Evolutionary conservation across 257 asterid genomes (phyloP).

Genomic region (Solanum virginianum): DNA sequence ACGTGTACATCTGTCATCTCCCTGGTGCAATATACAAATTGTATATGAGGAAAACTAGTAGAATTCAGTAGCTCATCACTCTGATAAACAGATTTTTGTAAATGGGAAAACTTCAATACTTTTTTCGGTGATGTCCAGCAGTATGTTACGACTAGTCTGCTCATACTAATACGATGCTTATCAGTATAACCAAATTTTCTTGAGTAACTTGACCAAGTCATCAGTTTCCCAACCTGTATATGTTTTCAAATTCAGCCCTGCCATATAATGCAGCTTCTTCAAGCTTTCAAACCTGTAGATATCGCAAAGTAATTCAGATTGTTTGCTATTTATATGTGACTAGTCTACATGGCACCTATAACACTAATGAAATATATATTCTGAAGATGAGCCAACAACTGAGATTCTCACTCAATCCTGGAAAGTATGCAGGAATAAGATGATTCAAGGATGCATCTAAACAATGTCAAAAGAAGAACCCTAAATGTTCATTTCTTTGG

Average conservation of each 20-base stretch:
- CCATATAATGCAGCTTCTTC: conserved; percentile 69
- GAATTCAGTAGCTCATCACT: not conserved
- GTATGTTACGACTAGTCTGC: not conserved
- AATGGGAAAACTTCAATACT: not conserved
- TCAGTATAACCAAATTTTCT: not conserved
- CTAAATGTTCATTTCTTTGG: not conserved
- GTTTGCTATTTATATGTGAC: not conserved
- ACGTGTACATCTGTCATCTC: not conserved
- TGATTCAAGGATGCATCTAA: not conserved
- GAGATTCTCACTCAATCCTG: not conserved
- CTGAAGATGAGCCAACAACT: not conserved
- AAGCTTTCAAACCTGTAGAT: conserved; percentile 45
- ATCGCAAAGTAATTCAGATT: not conserved
- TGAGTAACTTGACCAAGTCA: conserved; percentile 59
- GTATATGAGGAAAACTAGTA: not conserved
- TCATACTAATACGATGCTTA: not conserved
- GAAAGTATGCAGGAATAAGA: not conserved
- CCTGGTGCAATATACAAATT: not conserved
- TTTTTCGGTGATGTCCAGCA: not conserved
- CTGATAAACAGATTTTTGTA: not conserved
- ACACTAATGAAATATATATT: not conserved
- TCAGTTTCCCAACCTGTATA: conserved; percentile 42
- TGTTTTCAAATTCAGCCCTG: conserved; percentile 57
- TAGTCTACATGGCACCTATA: not conserved
- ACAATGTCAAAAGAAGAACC: not conserved